phyloP scores from a whole-genome alignment of 1,284 basidiomycete genomes.

The Sanghuangporus baumii region DNA sequence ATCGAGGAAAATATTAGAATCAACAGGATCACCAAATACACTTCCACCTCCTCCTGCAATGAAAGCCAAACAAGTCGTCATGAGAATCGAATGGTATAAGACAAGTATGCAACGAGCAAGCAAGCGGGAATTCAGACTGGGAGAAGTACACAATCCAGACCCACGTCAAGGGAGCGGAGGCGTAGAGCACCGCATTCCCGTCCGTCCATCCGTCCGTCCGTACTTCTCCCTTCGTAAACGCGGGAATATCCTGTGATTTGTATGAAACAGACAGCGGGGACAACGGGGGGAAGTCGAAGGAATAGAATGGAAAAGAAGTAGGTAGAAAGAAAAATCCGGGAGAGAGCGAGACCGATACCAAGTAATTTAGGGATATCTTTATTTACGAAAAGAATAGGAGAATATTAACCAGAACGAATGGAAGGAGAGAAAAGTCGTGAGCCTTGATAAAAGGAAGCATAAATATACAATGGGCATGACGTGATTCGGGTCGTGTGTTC shows the following conservation, averaged over 20 bases:
- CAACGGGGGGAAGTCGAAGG: background rate
- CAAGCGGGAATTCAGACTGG: background rate
- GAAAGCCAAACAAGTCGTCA: background rate
- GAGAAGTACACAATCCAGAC: conserved; percentile 3
- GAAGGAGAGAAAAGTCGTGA: background rate
- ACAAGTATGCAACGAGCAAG: background rate
- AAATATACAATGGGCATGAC: conserved; percentile 10
- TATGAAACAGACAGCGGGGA: background rate
- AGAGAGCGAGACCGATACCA: background rate
- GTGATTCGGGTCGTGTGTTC: conserved; percentile 1
- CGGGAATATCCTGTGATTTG: background rate
- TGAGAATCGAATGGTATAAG: background rate
- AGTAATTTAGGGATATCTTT: conserved; percentile 15
- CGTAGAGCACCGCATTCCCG: background rate
- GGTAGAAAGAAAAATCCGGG: background rate
- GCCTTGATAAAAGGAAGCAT: conserved; percentile 11
- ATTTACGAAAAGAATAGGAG: conserved; percentile 1
- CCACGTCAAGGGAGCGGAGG: background rate
- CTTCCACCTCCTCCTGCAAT: background rate
- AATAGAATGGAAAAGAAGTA: background rate
- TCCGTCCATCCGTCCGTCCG: background rate
- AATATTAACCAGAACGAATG: conserved; percentile 5
- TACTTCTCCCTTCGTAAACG: background rate
- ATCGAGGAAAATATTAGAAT: background rate
- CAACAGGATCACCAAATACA: conserved; percentile 8